These are phyloP conservation scores for Dactylis glomerata DNA, from an alignment of 176 grass and related monocot genomes.

Conservation along the genomic window DNA sequence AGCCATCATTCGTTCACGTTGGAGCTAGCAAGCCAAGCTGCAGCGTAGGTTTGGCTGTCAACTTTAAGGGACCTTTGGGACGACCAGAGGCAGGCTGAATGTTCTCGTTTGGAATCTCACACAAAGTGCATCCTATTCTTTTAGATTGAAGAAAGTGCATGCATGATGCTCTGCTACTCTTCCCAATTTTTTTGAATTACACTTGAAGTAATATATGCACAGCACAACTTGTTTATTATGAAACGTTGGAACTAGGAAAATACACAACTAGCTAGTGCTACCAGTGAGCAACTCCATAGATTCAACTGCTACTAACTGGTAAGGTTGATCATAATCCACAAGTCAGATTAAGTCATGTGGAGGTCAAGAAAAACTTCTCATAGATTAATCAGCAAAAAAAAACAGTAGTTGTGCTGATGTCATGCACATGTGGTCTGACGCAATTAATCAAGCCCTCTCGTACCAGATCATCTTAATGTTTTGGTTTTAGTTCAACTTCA, in stretches of 20 bases:
- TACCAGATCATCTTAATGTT: background rate
- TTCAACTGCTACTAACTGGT: background rate
- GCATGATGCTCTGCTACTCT: background rate
- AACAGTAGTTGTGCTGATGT: background rate
- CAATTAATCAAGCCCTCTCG: background rate
- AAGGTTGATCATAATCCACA: background rate
- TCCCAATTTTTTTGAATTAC: background rate
- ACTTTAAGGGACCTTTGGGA: background rate
- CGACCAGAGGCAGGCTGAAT: background rate
- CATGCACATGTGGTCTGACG: constrained; percentile 6
- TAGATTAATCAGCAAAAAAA: background rate
- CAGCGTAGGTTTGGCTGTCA: constrained; percentile 8
- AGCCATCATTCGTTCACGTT: background rate
- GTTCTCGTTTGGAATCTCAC: constrained; percentile 5
- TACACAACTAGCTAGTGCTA: background rate
- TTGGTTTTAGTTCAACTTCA: constrained; percentile 15
- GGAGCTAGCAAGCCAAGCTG: background rate
- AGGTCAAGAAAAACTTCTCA: background rate
- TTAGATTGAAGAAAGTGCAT: background rate
- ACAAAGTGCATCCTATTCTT: background rate
- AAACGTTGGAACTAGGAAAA: background rate
- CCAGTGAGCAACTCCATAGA: background rate
- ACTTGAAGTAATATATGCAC: background rate
- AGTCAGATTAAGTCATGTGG: background rate
- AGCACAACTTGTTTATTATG: background rate